Conservation (phyloP, 140 eudicot species). For the Oenanthe javanica region DNA sequence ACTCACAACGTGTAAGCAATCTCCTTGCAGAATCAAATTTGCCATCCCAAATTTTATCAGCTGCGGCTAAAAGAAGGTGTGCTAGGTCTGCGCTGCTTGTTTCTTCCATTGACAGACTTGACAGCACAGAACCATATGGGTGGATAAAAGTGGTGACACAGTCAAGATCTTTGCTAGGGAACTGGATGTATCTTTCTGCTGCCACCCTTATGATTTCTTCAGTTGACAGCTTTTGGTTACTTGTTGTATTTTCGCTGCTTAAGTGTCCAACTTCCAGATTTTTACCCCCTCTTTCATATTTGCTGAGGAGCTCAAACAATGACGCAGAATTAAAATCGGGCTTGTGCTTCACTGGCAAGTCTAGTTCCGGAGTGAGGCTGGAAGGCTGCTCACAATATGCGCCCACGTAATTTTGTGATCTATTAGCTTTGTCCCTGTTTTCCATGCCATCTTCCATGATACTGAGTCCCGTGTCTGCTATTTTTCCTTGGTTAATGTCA, state of each 20-base stretch:
- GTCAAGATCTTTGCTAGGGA: slow-evolving; percentile 31
- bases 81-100: slow-evolving; percentile 52
- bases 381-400: neutral
- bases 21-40: slow-evolving; percentile 27
- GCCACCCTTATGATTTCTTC: slow-evolving; percentile 45
- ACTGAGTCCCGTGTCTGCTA: neutral
- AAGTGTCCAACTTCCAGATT: neutral
- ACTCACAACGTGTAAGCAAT: slow-evolving; percentile 34
- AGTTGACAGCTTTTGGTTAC: slow-evolving; percentile 23
- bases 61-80: slow-evolving; percentile 46
- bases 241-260: neutral
- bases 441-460: neutral
- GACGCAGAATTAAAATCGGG: neutral
- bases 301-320: neutral
- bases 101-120: slow-evolving; percentile 36
- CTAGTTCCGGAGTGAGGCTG: neutral
- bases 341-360: neutral
- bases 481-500: neutral
- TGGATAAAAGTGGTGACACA: slow-evolving; percentile 43
- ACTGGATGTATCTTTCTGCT: slow-evolving; percentile 50
- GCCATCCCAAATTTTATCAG: slow-evolving; percentile 30
- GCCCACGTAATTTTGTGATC: neutral
- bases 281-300: slow-evolving; percentile 18
- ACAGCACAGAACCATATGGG: slow-evolving; percentile 44
- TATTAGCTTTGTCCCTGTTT: neutral